Conservation (phyloP, 2,329 filamentous ascomycete genomes). For the Paramyrothecium sp. region DNA sequence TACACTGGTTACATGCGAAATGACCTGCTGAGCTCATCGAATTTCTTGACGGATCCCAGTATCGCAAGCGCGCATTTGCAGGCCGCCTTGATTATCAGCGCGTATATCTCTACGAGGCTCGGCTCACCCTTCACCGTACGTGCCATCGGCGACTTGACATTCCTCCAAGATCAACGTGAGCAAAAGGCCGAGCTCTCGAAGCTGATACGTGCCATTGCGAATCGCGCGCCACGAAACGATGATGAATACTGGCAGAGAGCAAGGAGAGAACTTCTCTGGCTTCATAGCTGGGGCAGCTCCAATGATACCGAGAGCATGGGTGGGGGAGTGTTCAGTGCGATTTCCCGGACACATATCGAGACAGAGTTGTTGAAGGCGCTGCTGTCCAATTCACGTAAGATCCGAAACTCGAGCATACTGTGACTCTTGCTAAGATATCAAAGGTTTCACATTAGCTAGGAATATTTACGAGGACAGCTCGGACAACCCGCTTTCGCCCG, state of each 20-base stretch:
- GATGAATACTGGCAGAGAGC: slow-evolving; percentile 62
- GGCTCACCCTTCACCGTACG: slow-evolving; percentile 51
- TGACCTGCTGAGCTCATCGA: slow-evolving; percentile 56
- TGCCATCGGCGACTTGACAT: slow-evolving; percentile 59
- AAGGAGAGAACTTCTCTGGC: slow-evolving; percentile 68
- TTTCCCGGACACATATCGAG: slow-evolving; percentile 64
- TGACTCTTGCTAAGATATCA: slow-evolving; percentile 8
- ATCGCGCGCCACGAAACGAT: slow-evolving; percentile 53
- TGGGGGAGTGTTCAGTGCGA: slow-evolving; percentile 60
- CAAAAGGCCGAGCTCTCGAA: slow-evolving; percentile 60
- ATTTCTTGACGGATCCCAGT: slow-evolving; percentile 63
- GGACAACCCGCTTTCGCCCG: slow-evolving; percentile 45
- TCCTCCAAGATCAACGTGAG: slow-evolving; percentile 62
- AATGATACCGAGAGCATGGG: slow-evolving; percentile 37
- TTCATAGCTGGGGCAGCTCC: slow-evolving; percentile 67
- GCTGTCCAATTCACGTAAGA: slow-evolving; percentile 59
- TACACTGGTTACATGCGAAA: slow-evolving; percentile 29
- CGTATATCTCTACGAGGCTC: slow-evolving; percentile 51
- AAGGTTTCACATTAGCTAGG: slow-evolving; percentile 62
- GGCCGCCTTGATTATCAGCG: slow-evolving; percentile 61
- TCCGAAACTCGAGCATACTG: neutral
- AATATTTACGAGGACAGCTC: slow-evolving; percentile 58
- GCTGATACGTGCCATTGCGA: slow-evolving; percentile 53
- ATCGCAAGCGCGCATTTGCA: slow-evolving; percentile 56
- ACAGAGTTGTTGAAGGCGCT: slow-evolving; percentile 69